Conservation (phyloP, 2,329 filamentous ascomycete species). For the Clonostachys solani region DNA sequence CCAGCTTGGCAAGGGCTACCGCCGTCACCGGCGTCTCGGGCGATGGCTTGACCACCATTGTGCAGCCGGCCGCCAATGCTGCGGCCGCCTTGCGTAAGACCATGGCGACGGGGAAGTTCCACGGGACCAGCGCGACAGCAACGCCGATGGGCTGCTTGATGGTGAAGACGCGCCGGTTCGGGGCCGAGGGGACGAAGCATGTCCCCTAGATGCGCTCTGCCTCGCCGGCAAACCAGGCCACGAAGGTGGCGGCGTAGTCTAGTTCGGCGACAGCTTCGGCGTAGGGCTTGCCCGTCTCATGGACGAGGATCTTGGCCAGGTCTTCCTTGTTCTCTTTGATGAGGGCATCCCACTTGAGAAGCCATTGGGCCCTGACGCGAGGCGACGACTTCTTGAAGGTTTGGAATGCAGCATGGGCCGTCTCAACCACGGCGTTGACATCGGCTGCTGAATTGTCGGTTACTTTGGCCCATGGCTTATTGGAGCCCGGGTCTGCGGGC, state of each 20-base stretch:
- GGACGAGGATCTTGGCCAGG: slow-evolving; percentile 29
- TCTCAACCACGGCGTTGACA: slow-evolving; percentile 27
- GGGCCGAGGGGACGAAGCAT: slow-evolving; percentile 52
- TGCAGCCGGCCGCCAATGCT: slow-evolving; percentile 68
- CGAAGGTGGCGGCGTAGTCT: slow-evolving; percentile 48
- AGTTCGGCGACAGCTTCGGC: slow-evolving; percentile 49
- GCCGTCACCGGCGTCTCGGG: slow-evolving; percentile 73
- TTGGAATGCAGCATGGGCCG: slow-evolving; percentile 28
- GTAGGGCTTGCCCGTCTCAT: slow-evolving; percentile 54
- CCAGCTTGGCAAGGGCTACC: slow-evolving; percentile 53
- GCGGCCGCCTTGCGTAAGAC: slow-evolving; percentile 40
- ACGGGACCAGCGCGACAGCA: slow-evolving; percentile 25
- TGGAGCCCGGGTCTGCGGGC: slow-evolving; percentile 42
- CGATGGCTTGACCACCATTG: slow-evolving; percentile 70
- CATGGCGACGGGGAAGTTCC: slow-evolving; percentile 59
- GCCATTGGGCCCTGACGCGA: slow-evolving; percentile 22
- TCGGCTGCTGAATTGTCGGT: slow-evolving; percentile 38
- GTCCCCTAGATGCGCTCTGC: slow-evolving; percentile 51
- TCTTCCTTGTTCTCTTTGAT: slow-evolving; percentile 30
- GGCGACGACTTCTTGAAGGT: slow-evolving; percentile 29
- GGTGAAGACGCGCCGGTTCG: slow-evolving; percentile 62
- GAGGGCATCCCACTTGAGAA: slow-evolving; percentile 33
- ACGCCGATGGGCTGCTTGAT: slow-evolving; percentile 51
- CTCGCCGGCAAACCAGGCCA: slow-evolving; percentile 52
- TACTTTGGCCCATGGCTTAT: slow-evolving; percentile 43